Evolutionary conservation across 352 stramenopile species (phyloP).

Genomic region (Phytophthora cryptogea): DNA sequence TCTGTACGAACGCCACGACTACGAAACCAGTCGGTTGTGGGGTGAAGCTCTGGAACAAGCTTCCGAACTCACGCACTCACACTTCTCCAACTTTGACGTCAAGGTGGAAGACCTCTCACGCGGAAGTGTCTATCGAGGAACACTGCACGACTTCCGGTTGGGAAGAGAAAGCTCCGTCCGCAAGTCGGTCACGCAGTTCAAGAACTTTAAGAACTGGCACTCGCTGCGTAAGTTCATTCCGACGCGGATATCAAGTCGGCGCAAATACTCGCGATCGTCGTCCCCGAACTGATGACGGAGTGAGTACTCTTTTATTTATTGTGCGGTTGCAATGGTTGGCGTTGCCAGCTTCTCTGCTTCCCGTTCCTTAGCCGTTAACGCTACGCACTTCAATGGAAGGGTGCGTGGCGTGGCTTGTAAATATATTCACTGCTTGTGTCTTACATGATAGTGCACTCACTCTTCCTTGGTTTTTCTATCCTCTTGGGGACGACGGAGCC

Average conservation of each 20-base stretch:
- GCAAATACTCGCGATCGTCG: slow-evolving; percentile 33
- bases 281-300: slow-evolving; percentile 15
- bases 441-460: slow-evolving; percentile 31
- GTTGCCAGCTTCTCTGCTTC: background rate
- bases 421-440: slow-evolving; percentile 6
- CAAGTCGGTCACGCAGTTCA: slow-evolving; percentile 35
- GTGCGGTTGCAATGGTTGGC: background rate
- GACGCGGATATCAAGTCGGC: slow-evolving; percentile 27
- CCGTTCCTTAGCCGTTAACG: background rate
- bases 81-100: slow-evolving; percentile 68
- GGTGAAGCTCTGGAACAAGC: slow-evolving; percentile 59
- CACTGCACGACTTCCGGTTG: slow-evolving; percentile 52
- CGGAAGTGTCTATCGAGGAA: slow-evolving; percentile 67
- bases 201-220: slow-evolving; percentile 46
- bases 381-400: slow-evolving; percentile 24
- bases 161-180: slow-evolving; percentile 25
- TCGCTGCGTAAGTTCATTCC: slow-evolving; percentile 38
- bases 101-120: slow-evolving; percentile 67
- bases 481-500: slow-evolving; percentile 16
- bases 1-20: slow-evolving; percentile 65
- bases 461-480: slow-evolving; percentile 31
- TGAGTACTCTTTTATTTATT: slow-evolving; percentile 26
- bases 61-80: slow-evolving; percentile 54
- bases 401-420: slow-evolving; percentile 8
- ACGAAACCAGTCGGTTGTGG: slow-evolving; percentile 35